A percentile compares a stretch with the other conserved stretches of the same genome.
These are phyloP conservation scores for Cercophora newfieldiana DNA, from an alignment of 495 filamentous ascomycete genomes.

Conservation along the genomic window DNA sequence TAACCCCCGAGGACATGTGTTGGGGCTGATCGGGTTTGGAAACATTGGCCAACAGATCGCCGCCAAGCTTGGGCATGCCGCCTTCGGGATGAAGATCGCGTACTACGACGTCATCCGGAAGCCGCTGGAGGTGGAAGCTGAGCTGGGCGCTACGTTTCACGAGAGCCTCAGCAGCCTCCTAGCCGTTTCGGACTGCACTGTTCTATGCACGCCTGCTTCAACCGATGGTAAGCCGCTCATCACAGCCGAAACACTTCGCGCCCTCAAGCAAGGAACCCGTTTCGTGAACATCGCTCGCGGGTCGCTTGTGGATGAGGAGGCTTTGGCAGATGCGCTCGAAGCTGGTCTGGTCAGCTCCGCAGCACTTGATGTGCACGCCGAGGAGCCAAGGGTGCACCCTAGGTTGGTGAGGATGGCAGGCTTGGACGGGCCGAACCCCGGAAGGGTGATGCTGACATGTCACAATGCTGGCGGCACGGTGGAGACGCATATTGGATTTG, in stretches of 20 bases:
- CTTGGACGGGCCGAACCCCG: slow-evolving; percentile 19
- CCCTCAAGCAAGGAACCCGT: slow-evolving; percentile 57
- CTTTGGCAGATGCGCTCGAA: slow-evolving; percentile 64
- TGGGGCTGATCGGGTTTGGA: slow-evolving; percentile 68
- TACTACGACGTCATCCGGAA: slow-evolving; percentile 69
- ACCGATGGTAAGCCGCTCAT: slow-evolving; percentile 57
- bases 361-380: slow-evolving; percentile 68
- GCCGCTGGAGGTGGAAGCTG: slow-evolving; percentile 40
- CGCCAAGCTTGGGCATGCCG: slow-evolving; percentile 53
- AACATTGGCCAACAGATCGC: slow-evolving; percentile 70
- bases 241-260: slow-evolving; percentile 46
- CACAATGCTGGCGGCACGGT: slow-evolving; percentile 74
- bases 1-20: slow-evolving; percentile 55
- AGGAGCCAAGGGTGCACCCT: slow-evolving; percentile 55
- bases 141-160: slow-evolving; percentile 53
- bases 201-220: slow-evolving; percentile 66
- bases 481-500: slow-evolving; percentile 71
- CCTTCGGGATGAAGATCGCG: slow-evolving; percentile 67
- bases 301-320: slow-evolving; percentile 67
- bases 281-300: slow-evolving; percentile 76
- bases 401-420: slow-evolving; percentile 50
- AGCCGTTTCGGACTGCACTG: slow-evolving; percentile 59
- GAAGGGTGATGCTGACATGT: slow-evolving; percentile 59
- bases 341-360: slow-evolving; percentile 51
- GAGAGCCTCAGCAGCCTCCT: slow-evolving; percentile 54